These are phyloP conservation scores for Alternaria sp. DNA, from an alignment of 2,329 filamentous ascomycete species.

Conservation along the genomic window DNA sequence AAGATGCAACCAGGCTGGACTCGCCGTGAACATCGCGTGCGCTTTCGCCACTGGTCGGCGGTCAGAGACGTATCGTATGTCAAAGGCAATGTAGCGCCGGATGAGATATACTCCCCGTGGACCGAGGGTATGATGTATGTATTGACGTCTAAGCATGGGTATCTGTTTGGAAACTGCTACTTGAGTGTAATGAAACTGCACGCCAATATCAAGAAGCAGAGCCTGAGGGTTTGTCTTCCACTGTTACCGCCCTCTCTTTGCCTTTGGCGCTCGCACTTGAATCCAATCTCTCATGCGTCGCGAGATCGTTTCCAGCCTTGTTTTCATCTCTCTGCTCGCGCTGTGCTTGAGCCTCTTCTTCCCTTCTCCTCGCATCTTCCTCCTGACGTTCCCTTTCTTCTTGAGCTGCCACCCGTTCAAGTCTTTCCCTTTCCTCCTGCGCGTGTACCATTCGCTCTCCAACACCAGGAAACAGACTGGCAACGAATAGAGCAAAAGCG, in stretches of 20 bases:
- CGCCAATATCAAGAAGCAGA: not conserved
- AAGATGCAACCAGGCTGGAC: not conserved
- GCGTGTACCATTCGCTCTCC: constrained; percentile 68
- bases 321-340: constrained; percentile 20
- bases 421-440: constrained; percentile 57
- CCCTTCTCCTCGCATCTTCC: constrained; percentile 18
- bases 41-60: too few species aligned
- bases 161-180: not conserved
- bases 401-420: constrained; percentile 41
- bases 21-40: too few species aligned
- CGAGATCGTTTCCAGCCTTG: constrained; percentile 19
- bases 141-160: not conserved
- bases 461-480: constrained; percentile 68
- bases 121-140: not conserved
- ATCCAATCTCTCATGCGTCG: not conserved
- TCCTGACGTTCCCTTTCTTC: constrained; percentile 32
- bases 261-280: constrained; percentile 22
- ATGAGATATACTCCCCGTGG: not conserved
- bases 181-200: not conserved
- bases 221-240: not conserved
- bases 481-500: constrained; percentile 67
- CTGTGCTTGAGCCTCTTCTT: constrained; percentile 18
- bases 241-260: constrained; percentile 25
- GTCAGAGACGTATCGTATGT: too few species aligned
- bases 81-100: not conserved